Evolutionary conservation across 2,329 filamentous ascomycete genomes (phyloP).

Genomic region (Raffaelea ambrosiae): DNA sequence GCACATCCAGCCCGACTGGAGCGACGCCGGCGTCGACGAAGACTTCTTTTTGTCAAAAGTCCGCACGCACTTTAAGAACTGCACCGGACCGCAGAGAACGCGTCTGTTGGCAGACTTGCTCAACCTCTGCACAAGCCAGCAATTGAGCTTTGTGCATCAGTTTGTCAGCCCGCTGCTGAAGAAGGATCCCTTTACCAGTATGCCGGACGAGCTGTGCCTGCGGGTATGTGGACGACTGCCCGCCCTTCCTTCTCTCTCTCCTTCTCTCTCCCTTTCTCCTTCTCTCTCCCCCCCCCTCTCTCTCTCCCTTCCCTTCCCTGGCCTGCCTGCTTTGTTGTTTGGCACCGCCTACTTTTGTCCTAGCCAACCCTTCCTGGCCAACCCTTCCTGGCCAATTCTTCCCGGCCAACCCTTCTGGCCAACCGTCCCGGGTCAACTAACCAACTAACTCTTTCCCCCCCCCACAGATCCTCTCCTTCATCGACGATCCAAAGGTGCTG

Average conservation of each 20-base stretch:
- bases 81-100: slow-evolving; percentile 67
- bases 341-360: too few relatives aligned
- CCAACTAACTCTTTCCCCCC: slow-evolving; percentile 4
- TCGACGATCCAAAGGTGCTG: slow-evolving; percentile 91
- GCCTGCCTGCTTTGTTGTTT: not conserved
- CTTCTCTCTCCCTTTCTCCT: not conserved
- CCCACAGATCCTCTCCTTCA: slow-evolving; percentile 78
- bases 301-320: not conserved
- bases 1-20: slow-evolving; percentile 61
- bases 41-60: slow-evolving; percentile 75
- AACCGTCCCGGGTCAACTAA: too few relatives aligned
- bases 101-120: slow-evolving; percentile 79
- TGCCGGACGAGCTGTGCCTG: slow-evolving; percentile 89
- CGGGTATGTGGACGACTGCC: slow-evolving; percentile 56
- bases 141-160: slow-evolving; percentile 91
- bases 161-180: slow-evolving; percentile 91
- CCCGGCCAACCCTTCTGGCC: too few relatives aligned
- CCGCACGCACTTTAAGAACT: slow-evolving; percentile 69
- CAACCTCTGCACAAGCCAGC: slow-evolving; percentile 89
- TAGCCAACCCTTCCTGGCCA: too few relatives aligned
- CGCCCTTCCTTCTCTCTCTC: not conserved
- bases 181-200: slow-evolving; percentile 87
- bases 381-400: too few relatives aligned
- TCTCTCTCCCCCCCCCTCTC: too few relatives aligned
- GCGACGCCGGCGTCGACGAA: slow-evolving; percentile 68